Base-by-base conservation (phyloP, 2,329 filamentous ascomycete species). In the Blastomyces percursus region DNA sequence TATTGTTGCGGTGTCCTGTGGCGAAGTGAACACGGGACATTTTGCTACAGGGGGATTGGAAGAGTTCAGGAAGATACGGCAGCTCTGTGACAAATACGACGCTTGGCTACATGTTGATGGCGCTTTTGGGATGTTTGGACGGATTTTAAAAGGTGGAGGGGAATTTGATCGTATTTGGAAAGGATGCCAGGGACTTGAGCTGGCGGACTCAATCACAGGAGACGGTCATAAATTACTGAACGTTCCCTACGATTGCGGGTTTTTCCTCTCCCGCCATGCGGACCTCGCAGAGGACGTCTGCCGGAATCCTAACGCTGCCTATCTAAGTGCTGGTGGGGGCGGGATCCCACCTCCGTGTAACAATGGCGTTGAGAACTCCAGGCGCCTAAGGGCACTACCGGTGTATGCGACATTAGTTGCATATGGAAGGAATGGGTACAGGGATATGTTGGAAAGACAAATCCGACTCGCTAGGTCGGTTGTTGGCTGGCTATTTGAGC, bases 191-290 rank as follows among this genome's bases (percentile, higher is more conserved):
- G 90, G 89, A 0, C 74, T 96, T 14, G 87, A 96, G 65, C 79
- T 96, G 2, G 91, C 89, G 2, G 91, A 96, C 71, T 95, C 90
- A 59, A 91, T 96, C 67, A 87, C 90, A 0, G 86, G 89, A 2
- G 92, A 96, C 70, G 89, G 84, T 0, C 93, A 97, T 74, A 96
- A 96, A 71, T 77, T 96, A n/a, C 82, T 97, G 64, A 96, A 96
- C 68, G 91, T 96, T 55, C 92, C 93, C 0, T 96, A 96, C 69
- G 93, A 96, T 74, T 92, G 88, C 69, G 93, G 92, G 52, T 88
- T 96, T 75, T 95, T 96, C 80, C 84, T 96, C 68, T 90, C 86
- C 60, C 84, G 85, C 21, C 83, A 88, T 65, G 76, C 82, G 8
- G 69, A 75, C 2, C 77, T 84, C 14, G 82, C 87, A 0, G 78